phyloP scores from a whole-genome alignment of 495 filamentous ascomycete species.

The Aspergillus biplanus region DNA sequence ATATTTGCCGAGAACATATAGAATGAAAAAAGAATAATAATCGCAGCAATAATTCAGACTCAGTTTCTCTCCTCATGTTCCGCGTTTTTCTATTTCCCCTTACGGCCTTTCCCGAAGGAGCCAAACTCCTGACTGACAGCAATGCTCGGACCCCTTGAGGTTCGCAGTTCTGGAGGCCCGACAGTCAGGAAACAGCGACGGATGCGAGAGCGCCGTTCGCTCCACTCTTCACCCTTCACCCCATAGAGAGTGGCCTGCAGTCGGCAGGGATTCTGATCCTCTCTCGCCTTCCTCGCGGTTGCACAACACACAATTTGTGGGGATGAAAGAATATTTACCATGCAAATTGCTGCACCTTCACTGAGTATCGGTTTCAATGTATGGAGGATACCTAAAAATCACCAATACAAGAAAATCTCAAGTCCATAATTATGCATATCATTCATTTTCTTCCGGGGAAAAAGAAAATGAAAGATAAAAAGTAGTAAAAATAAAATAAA shows the following conservation, averaged over 20 bases:
- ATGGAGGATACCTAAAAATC: too few relatives aligned
- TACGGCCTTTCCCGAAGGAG: slow-evolving; percentile 4
- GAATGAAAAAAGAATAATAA: slow-evolving; percentile 3
- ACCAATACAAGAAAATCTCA: too few relatives aligned
- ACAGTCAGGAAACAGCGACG: slow-evolving; percentile 47
- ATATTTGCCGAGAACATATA: not conserved
- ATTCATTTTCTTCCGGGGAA: too few relatives aligned
- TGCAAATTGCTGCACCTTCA: too few relatives aligned
- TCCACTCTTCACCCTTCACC: slow-evolving; percentile 32
- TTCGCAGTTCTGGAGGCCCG: slow-evolving; percentile 39
- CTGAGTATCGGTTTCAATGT: too few relatives aligned
- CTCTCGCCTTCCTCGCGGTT: slow-evolving; percentile 14
- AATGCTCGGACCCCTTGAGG: slow-evolving; percentile 33
- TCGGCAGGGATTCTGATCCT: slow-evolving; percentile 18
- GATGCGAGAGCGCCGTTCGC: slow-evolving; percentile 47
- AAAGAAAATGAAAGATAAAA: too few relatives aligned
- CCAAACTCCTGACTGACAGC: slow-evolving; percentile 21
- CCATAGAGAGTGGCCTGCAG: slow-evolving; percentile 23
- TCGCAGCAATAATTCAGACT: slow-evolving; percentile 1
- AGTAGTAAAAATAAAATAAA: too few relatives aligned
- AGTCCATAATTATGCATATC: too few relatives aligned
- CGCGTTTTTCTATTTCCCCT: slow-evolving; percentile 9
- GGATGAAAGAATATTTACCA: not conserved
- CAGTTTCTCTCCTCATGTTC: not conserved
- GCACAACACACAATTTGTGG: slow-evolving; percentile 17